These are phyloP conservation scores for Coniochaeta prunicola DNA, from an alignment of 2,329 filamentous ascomycete genomes.

Conservation along the genomic window DNA sequence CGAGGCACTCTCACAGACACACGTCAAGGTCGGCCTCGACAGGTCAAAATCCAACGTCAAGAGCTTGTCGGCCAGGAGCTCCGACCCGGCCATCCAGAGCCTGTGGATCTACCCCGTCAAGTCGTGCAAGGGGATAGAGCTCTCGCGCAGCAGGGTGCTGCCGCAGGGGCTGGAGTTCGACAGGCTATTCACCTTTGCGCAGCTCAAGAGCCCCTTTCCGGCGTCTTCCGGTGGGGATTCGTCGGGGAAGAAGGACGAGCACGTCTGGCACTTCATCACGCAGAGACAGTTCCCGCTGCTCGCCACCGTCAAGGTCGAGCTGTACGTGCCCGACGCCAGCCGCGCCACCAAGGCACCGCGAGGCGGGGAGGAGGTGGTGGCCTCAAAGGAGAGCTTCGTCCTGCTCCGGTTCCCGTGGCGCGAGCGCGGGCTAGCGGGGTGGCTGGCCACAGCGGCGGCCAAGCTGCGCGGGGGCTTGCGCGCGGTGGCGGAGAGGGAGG, in stretches of 20 bases:
- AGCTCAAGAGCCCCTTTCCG: conserved; percentile 46
- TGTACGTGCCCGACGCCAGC: conserved; percentile 63
- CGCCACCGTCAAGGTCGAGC: conserved; percentile 58
- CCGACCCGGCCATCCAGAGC: conserved; percentile 35
- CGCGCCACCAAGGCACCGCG: conserved; percentile 22
- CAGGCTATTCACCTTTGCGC: conserved; percentile 75
- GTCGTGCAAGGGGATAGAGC: conserved; percentile 70
- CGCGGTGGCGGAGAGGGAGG: conserved; percentile 52
- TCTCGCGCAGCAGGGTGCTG: conserved; percentile 57
- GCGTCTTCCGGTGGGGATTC: conserved; percentile 17
- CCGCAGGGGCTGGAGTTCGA: conserved; percentile 70
- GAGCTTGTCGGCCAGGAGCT: conserved; percentile 9
- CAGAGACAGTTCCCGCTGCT: conserved; percentile 63
- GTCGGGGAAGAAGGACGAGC: conserved; percentile 30
- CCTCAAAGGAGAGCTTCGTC: conserved; percentile 46
- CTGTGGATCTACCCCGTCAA: conserved; percentile 79
- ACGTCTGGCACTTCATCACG: conserved; percentile 65
- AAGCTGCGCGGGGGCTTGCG: conserved; percentile 42
- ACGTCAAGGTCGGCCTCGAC: conserved; percentile 38
- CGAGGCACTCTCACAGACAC: conserved; percentile 49
- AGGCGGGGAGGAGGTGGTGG: conserved; percentile 33
- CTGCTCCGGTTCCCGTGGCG: conserved; percentile 60
- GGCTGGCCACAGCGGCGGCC: conserved; percentile 35
- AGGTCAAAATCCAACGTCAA: conserved; percentile 28
- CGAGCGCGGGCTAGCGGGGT: conserved; percentile 39